Evolutionary conservation across 352 stramenopile species (phyloP).

Genomic region (Phytophthora citrophthora): DNA sequence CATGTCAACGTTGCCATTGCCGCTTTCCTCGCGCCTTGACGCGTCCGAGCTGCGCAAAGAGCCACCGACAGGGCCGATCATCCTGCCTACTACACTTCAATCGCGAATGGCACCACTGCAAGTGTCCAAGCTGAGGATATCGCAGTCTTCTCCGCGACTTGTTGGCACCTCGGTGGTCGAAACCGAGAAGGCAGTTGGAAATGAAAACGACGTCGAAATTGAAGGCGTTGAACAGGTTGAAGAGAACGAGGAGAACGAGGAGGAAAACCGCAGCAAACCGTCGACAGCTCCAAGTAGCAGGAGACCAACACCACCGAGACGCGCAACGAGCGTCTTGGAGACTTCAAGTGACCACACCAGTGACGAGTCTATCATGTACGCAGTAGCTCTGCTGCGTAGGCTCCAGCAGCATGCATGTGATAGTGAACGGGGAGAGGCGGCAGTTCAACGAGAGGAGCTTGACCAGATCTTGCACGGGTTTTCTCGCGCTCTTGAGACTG

Average conservation of each 20-base stretch:
- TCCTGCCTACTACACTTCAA: slow-evolving; percentile 15
- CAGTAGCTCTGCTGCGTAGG: slow-evolving; percentile 59
- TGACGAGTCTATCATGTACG: slow-evolving; percentile 62
- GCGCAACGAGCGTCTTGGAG: slow-evolving; percentile 25
- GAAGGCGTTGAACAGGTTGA: slow-evolving; percentile 19
- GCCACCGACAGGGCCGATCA: slow-evolving; percentile 11
- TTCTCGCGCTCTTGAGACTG: slow-evolving; percentile 56
- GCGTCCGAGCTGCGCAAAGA: slow-evolving; percentile 23
- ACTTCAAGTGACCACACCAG: slow-evolving; percentile 33
- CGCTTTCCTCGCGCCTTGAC: slow-evolving; percentile 12
- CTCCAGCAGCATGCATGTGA: slow-evolving; percentile 52
- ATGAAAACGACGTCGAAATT: slow-evolving; percentile 4
- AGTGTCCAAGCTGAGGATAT: slow-evolving; percentile 21
- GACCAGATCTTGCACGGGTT: slow-evolving; percentile 73
- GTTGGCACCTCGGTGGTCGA: slow-evolving; percentile 27
- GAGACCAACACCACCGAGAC: slow-evolving; percentile 5
- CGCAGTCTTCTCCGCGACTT: slow-evolving; percentile 36
- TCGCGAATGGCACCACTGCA: slow-evolving; percentile 18
- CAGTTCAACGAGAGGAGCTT: slow-evolving; percentile 54
- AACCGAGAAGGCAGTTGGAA: slow-evolving; percentile 1
- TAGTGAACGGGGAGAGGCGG: slow-evolving; percentile 40
- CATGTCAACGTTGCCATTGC: slow-evolving; percentile 31
- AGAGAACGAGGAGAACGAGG: slow-evolving; percentile 14
- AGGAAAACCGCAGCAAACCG: slow-evolving; percentile 1
- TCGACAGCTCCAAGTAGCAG: neutral